These are phyloP conservation scores for Penicillium canescens DNA, from an alignment of 495 filamentous ascomycete genomes.

Conservation along the genomic window DNA sequence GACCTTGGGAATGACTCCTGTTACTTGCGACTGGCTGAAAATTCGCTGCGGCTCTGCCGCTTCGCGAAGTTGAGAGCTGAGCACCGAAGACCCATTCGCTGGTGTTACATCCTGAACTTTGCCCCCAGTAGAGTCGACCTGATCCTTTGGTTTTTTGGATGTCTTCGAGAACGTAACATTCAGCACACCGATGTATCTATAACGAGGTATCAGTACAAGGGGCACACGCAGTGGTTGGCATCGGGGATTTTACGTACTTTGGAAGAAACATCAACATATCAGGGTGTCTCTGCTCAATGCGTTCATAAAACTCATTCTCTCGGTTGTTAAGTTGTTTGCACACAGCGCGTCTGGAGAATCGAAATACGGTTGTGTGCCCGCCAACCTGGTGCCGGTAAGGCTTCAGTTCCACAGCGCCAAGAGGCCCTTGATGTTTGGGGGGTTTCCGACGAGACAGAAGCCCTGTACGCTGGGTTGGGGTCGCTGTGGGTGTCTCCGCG, in stretches of 20 bases:
- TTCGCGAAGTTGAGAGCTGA: conserved; percentile 17
- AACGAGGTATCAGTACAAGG: conserved; percentile 37
- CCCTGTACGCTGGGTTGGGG: conserved; percentile 44
- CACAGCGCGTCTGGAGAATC: conserved; percentile 90
- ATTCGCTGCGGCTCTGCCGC: conserved; percentile 56
- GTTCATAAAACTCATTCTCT: conserved; percentile 98
- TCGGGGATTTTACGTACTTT: conserved; percentile 59
- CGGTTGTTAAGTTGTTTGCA: conserved; percentile 97
- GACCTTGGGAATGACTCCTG: conserved; percentile 76
- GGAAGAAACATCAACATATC: conserved; percentile 88
- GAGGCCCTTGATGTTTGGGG: conserved; percentile 51
- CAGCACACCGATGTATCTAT: conserved; percentile 88
- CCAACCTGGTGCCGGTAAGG: conserved; percentile 97
- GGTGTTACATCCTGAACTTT: conserved; percentile 17
- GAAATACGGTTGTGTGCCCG: conserved; percentile 93
- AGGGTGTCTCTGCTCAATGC: conserved; percentile 84
- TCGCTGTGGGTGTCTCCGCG: conserved; percentile 62
- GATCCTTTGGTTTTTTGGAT: conserved; percentile 60
- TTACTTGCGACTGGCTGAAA: conserved; percentile 76
- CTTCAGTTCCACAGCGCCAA: conserved; percentile 93
- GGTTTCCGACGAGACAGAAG: conserved; percentile 34
- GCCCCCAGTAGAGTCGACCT: conserved; percentile 23
- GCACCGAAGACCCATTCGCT: conserved; percentile 18
- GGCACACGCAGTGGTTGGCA: background rate
- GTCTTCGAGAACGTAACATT: conserved; percentile 96